A percentile compares a stretch with the other conserved stretches of the same genome.
These are phyloP conservation scores for Arctium minus DNA, from an alignment of 129 eudicot species.

Conservation along the genomic window DNA sequence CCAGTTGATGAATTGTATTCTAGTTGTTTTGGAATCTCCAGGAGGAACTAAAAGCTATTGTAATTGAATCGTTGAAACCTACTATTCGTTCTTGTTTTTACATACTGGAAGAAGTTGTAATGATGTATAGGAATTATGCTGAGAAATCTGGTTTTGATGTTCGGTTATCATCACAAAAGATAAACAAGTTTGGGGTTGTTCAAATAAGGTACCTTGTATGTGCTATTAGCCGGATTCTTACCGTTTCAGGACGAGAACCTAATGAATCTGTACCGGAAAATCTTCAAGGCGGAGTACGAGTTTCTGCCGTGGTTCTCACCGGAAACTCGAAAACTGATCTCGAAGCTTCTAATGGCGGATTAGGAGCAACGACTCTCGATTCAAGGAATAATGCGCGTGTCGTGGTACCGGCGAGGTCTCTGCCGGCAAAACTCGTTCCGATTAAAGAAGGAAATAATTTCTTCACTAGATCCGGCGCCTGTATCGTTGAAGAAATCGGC, in stretches of 20 bases:
- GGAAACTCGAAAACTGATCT: conserved; percentile 34
- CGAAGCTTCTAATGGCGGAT: conserved; percentile 38
- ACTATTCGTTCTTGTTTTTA: no score
- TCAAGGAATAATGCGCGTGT: conserved; percentile 32
- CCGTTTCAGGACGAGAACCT: conserved; percentile 39
- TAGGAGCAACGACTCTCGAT: conserved; percentile 36
- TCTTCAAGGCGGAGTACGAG: conserved; percentile 36
- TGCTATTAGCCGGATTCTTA: conserved; percentile 26
- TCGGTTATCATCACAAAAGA: no score
- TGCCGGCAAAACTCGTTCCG: conserved; percentile 19
- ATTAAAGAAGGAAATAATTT: neutral
- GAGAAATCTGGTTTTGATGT: no score
- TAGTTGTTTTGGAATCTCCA: no score
- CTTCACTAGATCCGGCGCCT: conserved; percentile 5
- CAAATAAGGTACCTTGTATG: no score
- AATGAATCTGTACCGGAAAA: conserved; percentile 26
- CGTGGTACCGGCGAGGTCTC: conserved; percentile 28
- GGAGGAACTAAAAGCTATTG: no score
- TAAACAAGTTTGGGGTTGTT: no score
- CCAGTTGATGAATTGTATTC: no score
- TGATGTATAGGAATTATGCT: no score
- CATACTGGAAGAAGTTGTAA: no score
- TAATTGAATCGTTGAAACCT: no score
- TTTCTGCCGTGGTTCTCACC: conserved; percentile 37
- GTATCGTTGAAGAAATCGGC: conserved; percentile 31